Percentiles rank a stretch among this genome's conserved stretches.
These are phyloP conservation scores for Russula brevipes DNA, from an alignment of 768 basidiomycete genomes.

Conservation along the genomic window DNA sequence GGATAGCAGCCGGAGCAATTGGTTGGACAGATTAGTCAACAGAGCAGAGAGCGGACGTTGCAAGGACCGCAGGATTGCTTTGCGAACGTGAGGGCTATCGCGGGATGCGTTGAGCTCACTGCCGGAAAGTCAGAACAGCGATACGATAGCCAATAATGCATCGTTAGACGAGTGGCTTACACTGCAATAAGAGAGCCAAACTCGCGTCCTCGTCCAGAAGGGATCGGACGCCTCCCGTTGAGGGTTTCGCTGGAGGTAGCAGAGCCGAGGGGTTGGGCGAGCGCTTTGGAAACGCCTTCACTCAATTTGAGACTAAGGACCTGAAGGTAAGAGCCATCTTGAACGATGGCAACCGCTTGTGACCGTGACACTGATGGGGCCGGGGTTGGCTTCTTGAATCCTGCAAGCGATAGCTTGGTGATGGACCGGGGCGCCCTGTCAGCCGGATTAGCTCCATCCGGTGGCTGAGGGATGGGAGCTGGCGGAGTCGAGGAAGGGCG, in stretches of 20 bases:
- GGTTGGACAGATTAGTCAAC: conserved; percentile 60
- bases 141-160: neutral
- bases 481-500: conserved; percentile 60
- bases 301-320: conserved; percentile 70
- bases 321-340: conserved; percentile 78
- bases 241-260: conserved; percentile 48
- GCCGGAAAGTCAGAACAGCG: conserved; percentile 12
- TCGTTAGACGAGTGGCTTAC: conserved; percentile 41
- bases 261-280: conserved; percentile 58
- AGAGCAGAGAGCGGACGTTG: conserved; percentile 75
- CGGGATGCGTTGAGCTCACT: conserved; percentile 67
- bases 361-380: conserved; percentile 36
- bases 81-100: conserved; percentile 58
- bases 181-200: conserved; percentile 64
- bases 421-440: conserved; percentile 50
- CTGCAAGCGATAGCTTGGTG: conserved; percentile 54
- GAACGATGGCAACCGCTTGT: conserved; percentile 45
- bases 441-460: conserved; percentile 36
- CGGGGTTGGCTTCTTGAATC: conserved; percentile 53
- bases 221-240: conserved; percentile 66
- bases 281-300: conserved; percentile 74
- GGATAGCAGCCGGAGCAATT: conserved; percentile 61
- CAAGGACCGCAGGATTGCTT: conserved; percentile 65
- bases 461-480: conserved; percentile 29
- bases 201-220: conserved; percentile 63